Conservation (phyloP, 2,329 filamentous ascomycete species). For the Anthostomella pinea region DNA sequence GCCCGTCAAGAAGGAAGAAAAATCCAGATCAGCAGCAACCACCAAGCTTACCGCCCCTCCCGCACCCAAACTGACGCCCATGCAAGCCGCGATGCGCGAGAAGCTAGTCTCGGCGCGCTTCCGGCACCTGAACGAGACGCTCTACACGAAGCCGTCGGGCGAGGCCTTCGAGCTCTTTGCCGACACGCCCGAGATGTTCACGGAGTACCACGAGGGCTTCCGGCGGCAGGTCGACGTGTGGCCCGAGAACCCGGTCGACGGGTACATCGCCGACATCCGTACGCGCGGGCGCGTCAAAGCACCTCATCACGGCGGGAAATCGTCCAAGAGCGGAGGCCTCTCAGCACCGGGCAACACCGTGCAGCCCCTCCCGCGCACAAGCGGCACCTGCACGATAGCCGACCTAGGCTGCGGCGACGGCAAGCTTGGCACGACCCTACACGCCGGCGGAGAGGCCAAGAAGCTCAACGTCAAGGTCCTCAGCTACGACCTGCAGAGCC, state of each 20-base stretch:
- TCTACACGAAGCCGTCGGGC: constrained; percentile 86
- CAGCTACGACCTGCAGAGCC: constrained; percentile 83
- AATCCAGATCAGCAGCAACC: constrained; percentile 11
- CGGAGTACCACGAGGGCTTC: constrained; percentile 95
- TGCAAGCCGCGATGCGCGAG: constrained; percentile 90
- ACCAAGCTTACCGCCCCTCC: constrained; percentile 26
- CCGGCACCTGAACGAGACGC: constrained; percentile 92
- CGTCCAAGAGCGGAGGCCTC: too few relatives aligned
- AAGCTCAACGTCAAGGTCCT: constrained; percentile 71
- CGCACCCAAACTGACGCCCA: constrained; percentile 72
- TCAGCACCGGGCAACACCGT: too few relatives aligned
- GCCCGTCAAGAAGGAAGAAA: constrained; percentile 7
- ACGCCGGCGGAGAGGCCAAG: constrained; percentile 57
- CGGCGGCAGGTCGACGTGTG: constrained; percentile 91
- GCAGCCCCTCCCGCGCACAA: constrained; percentile 66
- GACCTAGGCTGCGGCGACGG: constrained; percentile 95
- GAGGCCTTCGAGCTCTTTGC: constrained; percentile 82
- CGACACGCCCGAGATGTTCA: constrained; percentile 86
- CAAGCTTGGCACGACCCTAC: constrained; percentile 68
- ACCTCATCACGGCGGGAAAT: too few relatives aligned
- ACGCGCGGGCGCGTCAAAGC: constrained; percentile 57
- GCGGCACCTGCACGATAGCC: constrained; percentile 73
- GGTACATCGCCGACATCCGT: constrained; percentile 72
- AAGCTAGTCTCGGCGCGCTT: constrained; percentile 95
- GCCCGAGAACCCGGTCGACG: constrained; percentile 94